Base-by-base conservation (phyloP, 768 basidiomycete species). In the Lactarius hengduanensis region DNA sequence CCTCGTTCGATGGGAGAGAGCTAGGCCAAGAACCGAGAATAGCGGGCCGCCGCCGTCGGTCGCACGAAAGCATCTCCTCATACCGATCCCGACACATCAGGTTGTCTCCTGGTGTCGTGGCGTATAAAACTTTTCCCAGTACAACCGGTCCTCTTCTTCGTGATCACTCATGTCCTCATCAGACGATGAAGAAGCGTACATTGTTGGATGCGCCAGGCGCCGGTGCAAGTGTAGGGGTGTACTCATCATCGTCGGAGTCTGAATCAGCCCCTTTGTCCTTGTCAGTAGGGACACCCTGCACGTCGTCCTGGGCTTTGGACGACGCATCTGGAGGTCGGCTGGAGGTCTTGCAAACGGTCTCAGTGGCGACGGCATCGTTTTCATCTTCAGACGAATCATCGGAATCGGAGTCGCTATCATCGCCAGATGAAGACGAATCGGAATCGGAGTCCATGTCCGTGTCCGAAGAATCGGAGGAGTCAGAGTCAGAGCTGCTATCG, bases 101-200 rank as follows among this genome's bases (percentile, higher is more conserved):
- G 11, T 22, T 30, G 34, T 47, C 59, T 61, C 26, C 61, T n/a
- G 34, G 5, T 62, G 61, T 40, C 26, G 36, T 1, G 61, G 61
- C 3, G 54, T 32, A 43, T 62, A 62, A 32, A 62, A 43, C 40
- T 15, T 30, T 32, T 55, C 61, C 61, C 61, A 62, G 38, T 62
- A 56, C 13, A 30, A 9, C 20, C 36, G 26, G 13, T 55, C 38
- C 38, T 55, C 61, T 28, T 54, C 61, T 30, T 62, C 61, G 20
- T 62, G 54, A 18, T 55, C 54, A 5, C 38, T 56, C 61, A 61
- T 61, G 28, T 62, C 61, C 36, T 22, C 38, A 28, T 54, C 53
- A 4, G 61, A 53, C 9, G 47, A 26, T 9, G 61, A 62, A 13
- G 36, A n/a, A 9, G 55, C 61, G 22, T 16, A n/a, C 36, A 20